phyloP scores from a whole-genome alignment of 371 early-diverging fungal genomes.

The Chytridium lagenaria region DNA sequence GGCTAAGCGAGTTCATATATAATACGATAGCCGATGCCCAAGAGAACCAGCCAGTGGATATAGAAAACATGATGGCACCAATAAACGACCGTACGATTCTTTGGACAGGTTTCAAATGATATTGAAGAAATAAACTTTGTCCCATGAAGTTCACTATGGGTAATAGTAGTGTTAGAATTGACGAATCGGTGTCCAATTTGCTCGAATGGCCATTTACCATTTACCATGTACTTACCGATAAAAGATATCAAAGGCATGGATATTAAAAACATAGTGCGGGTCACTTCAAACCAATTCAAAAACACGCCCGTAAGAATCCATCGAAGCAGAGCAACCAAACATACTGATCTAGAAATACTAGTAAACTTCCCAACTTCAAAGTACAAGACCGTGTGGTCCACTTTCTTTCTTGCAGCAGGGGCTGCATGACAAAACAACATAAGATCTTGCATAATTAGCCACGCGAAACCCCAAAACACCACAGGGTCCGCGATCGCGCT shows the following conservation, averaged over 20 bases:
- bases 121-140: not conserved
- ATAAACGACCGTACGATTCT: not conserved
- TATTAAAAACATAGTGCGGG: not conserved
- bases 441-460: not conserved
- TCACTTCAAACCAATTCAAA: not conserved
- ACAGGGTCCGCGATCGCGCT: not conserved
- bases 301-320: not conserved
- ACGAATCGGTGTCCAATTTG: too few relatives aligned
- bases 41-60: not conserved
- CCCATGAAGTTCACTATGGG: not conserved
- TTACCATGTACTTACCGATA: not conserved
- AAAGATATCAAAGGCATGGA: not conserved
- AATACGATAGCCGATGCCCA: not conserved
- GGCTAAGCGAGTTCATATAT: not conserved
- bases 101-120: not conserved
- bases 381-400: not conserved
- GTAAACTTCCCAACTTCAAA: not conserved
- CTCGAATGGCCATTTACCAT: too few relatives aligned
- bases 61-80: not conserved
- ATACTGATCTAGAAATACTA: not conserved
- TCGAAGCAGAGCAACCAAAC: not conserved
- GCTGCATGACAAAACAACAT: not conserved
- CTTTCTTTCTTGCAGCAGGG: constrained; percentile 1
- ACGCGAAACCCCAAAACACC: not conserved
- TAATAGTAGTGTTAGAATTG: not conserved